A percentile compares a stretch with the other conserved stretches of the same genome.
These are phyloP conservation scores for Xanthoceras sorbifolium DNA, from an alignment of 345 rosid species.

Conservation along the genomic window DNA sequence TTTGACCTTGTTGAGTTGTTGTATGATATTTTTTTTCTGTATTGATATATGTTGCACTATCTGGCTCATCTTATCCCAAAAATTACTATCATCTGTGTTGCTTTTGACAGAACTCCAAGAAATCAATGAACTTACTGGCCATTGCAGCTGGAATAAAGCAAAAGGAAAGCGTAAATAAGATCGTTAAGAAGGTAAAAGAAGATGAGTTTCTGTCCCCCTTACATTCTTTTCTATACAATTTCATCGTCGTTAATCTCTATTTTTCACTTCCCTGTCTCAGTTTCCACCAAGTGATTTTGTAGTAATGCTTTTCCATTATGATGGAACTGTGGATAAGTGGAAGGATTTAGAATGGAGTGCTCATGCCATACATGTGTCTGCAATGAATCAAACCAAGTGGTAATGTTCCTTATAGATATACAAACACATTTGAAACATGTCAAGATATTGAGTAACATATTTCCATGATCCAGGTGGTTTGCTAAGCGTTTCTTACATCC, in stretches of 20 bases:
- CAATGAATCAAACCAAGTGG: constrained; percentile 85
- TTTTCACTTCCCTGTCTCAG: constrained; percentile 35
- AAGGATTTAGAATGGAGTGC: constrained; percentile 65
- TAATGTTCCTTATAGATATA: constrained; percentile 21
- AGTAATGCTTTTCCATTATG: constrained; percentile 84
- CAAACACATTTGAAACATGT: background rate
- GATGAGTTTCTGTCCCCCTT: background rate
- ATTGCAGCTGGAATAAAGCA: constrained; percentile 76
- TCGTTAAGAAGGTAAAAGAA: constrained; percentile 60
- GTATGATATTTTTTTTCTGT: background rate
- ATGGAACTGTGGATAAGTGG: constrained; percentile 73
- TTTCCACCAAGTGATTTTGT: constrained; percentile 56
- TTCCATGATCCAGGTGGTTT: constrained; percentile 66
- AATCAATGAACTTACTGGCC: constrained; percentile 56
- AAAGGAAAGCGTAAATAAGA: constrained; percentile 63
- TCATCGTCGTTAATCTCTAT: constrained; percentile 5
- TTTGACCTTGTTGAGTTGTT: background rate
- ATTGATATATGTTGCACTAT: no score
- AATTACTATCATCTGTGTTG: background rate
- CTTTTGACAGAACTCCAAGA: constrained; percentile 45
- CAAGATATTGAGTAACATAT: background rate
- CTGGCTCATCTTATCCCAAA: background rate
- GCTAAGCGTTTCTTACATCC: constrained; percentile 82
- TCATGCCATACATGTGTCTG: constrained; percentile 66
- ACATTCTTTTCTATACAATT: background rate